Evolutionary conservation across 352 stramenopile species (phyloP), one percentile per base, ranked within the genome.

Genomic region (Globisporangium paddicum): DNA sequence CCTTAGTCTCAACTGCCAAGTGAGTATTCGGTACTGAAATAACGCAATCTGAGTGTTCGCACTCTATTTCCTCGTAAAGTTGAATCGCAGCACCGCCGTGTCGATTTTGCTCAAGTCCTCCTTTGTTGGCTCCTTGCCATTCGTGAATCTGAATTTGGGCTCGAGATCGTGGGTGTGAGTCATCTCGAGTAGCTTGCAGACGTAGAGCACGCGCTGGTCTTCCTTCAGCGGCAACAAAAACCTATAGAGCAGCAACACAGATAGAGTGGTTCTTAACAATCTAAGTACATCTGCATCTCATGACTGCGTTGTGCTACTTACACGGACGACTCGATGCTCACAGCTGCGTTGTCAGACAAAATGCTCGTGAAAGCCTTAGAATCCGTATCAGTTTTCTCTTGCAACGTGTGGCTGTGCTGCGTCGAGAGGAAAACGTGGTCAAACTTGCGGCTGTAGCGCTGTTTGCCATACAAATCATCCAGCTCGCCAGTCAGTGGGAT

Each of bases 291-390:
- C n/a, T n/a, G n/a, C n/a, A n/a, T n/a, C n/a, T n/a, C n/a, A n/a
- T n/a, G n/a, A n/a, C n/a, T n/a, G n/a, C n/a, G n/a, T n/a, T n/a
- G n/a, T n/a, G n/a, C n/a, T n/a, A 86, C 81, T 46, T 71, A 91
- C 82, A 79, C 73, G 10, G 81, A 85, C 8, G 82, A 89, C 52
- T 94, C 84, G 48, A 94, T 51, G 53, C 82, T 81, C 11, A 94
- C 72, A 11, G 49, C 58, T 0, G 84, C 78, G 14, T 63, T 50
- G 18, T 71, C 54, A 8, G 67, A 63, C 19, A 92, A 66, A 28
- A 92, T 42, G 13, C 63, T 66, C 9, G 65, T 76, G 40, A 89
- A 74, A 3, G 59, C 23, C 58, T 75, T 49, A 7, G 59, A 58
- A 0, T 63, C 42, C 0, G 11, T 25, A 10, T 25, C 32, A 19